These are phyloP conservation scores for Prunus yedoensis DNA, from an alignment of 331 rosid species.

Conservation along the genomic window DNA sequence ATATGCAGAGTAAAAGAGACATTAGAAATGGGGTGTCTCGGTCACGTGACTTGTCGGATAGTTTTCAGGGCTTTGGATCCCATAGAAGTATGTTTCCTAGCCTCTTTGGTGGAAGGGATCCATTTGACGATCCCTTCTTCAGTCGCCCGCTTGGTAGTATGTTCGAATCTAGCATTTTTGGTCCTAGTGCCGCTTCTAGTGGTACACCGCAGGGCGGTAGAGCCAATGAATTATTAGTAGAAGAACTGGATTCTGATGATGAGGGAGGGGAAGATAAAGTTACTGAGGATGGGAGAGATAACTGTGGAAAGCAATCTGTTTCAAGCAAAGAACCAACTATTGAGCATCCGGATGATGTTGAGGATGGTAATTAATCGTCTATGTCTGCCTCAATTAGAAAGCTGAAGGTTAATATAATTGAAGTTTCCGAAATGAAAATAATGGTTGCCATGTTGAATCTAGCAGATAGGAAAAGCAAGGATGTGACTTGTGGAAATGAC, in stretches of 20 bases:
- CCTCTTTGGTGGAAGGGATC: constrained; percentile 64
- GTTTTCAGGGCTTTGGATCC: constrained; percentile 47
- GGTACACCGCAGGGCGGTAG: constrained; percentile 23
- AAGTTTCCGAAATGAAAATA: background rate
- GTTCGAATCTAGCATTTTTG: constrained; percentile 29
- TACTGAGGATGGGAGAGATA: constrained; percentile 25
- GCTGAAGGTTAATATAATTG: background rate
- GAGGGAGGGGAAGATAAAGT: constrained; percentile 29
- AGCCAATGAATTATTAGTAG: constrained; percentile 54
- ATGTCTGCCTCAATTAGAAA: background rate
- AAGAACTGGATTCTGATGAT: constrained; percentile 68
- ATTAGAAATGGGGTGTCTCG: constrained; percentile 30
- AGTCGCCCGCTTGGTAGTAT: constrained; percentile 45
- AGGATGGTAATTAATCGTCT: constrained; percentile 27
- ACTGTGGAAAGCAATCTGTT: constrained; percentile 15
- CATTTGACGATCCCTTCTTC: constrained; percentile 84
- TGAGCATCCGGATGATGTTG: constrained; percentile 74
- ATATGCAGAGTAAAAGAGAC: constrained; percentile 56
- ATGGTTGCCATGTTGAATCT: constrained; percentile 10
- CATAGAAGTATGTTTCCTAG: constrained; percentile 42
- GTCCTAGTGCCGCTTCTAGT: constrained; percentile 32
- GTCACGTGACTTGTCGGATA: constrained; percentile 24
- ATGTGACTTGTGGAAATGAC: constrained; percentile 25
- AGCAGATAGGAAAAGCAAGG: constrained; percentile 40
- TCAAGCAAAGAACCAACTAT: constrained; percentile 63